A percentile compares a stretch with the other conserved stretches of the same genome.
phyloP scores from a whole-genome alignment of 345 rosid species.

The Sonneratia caseolaris region DNA sequence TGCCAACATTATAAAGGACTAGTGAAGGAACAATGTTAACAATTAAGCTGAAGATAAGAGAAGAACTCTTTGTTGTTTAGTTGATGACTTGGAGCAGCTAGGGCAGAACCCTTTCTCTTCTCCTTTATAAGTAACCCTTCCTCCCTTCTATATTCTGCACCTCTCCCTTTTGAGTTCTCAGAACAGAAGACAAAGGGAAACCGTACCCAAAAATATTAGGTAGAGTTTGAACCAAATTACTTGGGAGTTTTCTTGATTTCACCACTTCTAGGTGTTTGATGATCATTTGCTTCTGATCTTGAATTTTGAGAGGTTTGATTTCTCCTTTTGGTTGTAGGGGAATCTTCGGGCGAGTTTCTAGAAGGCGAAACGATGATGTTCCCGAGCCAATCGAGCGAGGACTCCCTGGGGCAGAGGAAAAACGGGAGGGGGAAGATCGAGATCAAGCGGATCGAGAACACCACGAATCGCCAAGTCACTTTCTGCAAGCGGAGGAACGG shows the following conservation, averaged over 20 bases:
- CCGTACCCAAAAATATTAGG: neutral
- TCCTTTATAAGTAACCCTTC: neutral
- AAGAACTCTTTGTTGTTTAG: neutral
- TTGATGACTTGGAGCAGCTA: neutral
- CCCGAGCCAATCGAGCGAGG: slow-evolving; percentile 29
- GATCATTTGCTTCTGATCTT: neutral
- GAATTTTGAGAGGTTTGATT: neutral
- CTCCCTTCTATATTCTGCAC: neutral
- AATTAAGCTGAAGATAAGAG: neutral
- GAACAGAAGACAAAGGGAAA: neutral
- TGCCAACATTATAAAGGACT: neutral
- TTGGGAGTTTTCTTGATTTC: neutral
- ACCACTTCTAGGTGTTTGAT: neutral
- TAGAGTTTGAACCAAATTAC: neutral
- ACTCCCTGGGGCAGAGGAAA: slow-evolving; percentile 46
- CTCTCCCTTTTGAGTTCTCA: neutral
- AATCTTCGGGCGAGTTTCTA: neutral
- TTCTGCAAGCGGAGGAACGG: slow-evolving; percentile 97
- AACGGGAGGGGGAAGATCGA: slow-evolving; percentile 96
- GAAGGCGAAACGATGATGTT: slow-evolving; percentile 22
- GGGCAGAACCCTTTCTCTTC: slow-evolving; percentile 1
- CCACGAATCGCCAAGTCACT: slow-evolving; percentile 94
- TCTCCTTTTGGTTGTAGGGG: neutral
- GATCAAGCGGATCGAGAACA: slow-evolving; percentile 99
- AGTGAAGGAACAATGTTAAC: neutral